Base-by-base conservation (phyloP, 2,329 filamentous ascomycete genomes). In the Pseudogymnoascus sp. region DNA sequence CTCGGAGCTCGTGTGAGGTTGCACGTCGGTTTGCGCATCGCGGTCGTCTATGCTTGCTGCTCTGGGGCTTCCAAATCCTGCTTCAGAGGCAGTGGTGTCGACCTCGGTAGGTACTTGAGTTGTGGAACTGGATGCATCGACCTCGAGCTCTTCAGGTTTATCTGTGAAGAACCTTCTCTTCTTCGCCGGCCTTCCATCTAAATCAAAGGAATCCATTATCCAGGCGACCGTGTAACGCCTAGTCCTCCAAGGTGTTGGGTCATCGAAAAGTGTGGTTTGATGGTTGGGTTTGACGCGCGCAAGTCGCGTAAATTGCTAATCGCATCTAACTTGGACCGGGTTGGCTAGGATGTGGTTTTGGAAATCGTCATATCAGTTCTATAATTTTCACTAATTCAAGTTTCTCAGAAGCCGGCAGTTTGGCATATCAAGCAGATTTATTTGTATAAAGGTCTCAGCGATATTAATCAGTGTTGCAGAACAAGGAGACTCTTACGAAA, bases 141-240 rank as follows among this genome's bases (percentile, higher is more conserved):
- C 50, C 15, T 72, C 68, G 7, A 69, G 61, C 42, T 63, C 61
- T 38, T 70, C 68, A 7, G 69, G 44, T 26, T 69, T 66, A 61
- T 80, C 77, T 4, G 72, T 67, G 65, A 82, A 81, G 71, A 82
- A 79, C 46, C 77, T 76, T 64, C 76, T 72, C 66, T 75, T 78
- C 71, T 83, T 83, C 9, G 70, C 68, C 1, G 81, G 79, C 67
- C 78, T 79, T 56, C 77, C 80, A 60, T 72, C 73, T 37, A 66
- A 67, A 64, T 79, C 75, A 68, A 71, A 69, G 44, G 70, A 71
- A 64, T 69, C 72, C 76, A 78, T 78, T 46, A 33, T 56, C 29
- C 50, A 56, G 31, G 13, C 4, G n/a, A 21, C 29, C 29, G n/a
- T 7, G 29, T 33, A 21, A 56, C 6, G 50, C n/a, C 50, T 56